Base-by-base conservation (phyloP, 2,329 filamentous ascomycete species). In the Decorospora gaudefroyi region DNA sequence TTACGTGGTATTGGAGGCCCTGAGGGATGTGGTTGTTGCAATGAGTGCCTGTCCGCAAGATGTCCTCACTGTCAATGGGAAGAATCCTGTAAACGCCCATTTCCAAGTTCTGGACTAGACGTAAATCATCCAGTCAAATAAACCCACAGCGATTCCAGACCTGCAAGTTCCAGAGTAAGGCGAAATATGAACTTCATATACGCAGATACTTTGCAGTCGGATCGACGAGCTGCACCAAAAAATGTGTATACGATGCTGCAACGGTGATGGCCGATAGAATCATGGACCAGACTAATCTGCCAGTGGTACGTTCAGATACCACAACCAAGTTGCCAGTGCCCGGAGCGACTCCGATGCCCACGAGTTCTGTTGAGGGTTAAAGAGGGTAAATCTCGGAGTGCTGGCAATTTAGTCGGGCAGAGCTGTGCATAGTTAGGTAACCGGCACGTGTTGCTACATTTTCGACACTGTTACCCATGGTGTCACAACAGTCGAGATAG, bases 1-100 rank as follows among this genome's bases (percentile, higher is more conserved):
- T 37, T 76, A 70, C 54, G 70, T 77, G 1, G 63, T 71, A 1
- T 57, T 77, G 12, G 65, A 68, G 45, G 74, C 74, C 22, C 62
- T 74, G 49, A 64, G 73, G 29, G 73, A 77, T 53, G 59, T 76
- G 2, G 73, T 75, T 7, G 69, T 76, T 2, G 70, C 75, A 13
- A 76, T 76, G 74, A 72, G 68, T 49, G 71, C 74, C 3, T 77
- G 74, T 58, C 74, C 74, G 15, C 70, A 75, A 41, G 73, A 76
- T 53, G 64, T 76, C 4, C 55, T 71, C 7, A 69, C 64, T 2
- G 74, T 76, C 49, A 76, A 76, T 47, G 68, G 64, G 26, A 65
- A 69, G 42, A 68, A 68, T 38, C 68, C 71, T 2, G 69, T 70
- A n/a, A 73, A 75, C 44, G 74, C 71, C 4, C 71, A 75, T 52